A percentile compares a stretch with the other conserved stretches of the same genome.
These are phyloP conservation scores for Pyrus bretschneideri DNA, from an alignment of 306 rosid genomes.

Conservation along the genomic window DNA sequence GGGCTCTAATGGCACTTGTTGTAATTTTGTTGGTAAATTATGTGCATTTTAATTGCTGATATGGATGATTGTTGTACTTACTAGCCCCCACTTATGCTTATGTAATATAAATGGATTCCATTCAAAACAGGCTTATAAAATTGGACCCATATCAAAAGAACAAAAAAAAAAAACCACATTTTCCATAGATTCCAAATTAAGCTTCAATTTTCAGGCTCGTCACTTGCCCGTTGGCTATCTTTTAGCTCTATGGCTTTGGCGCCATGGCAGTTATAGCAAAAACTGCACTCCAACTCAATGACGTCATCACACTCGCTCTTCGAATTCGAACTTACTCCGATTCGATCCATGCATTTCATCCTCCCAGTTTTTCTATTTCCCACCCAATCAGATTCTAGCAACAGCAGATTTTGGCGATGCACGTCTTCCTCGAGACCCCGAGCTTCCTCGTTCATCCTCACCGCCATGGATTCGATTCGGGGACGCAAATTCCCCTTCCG, in stretches of 20 bases:
- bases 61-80: too few species aligned
- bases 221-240: neutral
- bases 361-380: neutral
- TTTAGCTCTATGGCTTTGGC: too few species aligned
- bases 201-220: neutral
- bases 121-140: too few species aligned
- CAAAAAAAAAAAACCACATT: too few species aligned
- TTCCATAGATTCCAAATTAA: too few species aligned
- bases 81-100: too few species aligned
- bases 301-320: neutral
- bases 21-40: too few species aligned
- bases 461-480: neutral
- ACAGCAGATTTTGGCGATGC: neutral
- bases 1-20: too few species aligned
- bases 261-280: neutral
- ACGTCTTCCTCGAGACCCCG: neutral
- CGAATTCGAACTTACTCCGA: neutral
- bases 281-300: neutral
- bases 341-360: neutral
- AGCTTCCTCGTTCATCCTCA: neutral
- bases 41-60: too few species aligned
- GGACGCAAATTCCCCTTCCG: neutral
- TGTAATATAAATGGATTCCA: too few species aligned
- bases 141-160: too few species aligned
- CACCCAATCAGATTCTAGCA: neutral